Percentiles rank a stretch among this genome's conserved stretches.
These are phyloP conservation scores for Amoebophrya sp. DNA, from an alignment of 169 alveolate species.

Conservation along the genomic window DNA sequence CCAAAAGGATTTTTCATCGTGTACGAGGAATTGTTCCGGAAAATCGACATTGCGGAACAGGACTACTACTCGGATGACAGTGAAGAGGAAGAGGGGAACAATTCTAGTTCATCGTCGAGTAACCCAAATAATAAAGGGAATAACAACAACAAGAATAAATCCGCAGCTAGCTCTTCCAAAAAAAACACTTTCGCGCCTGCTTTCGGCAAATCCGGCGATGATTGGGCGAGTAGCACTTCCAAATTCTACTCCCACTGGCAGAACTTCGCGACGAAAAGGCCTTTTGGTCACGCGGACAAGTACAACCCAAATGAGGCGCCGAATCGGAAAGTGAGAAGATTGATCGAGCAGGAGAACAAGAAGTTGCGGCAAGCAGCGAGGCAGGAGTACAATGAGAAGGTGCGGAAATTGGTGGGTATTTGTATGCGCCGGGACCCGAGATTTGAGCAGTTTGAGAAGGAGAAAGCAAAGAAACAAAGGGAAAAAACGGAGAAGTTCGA, in stretches of 20 bases:
- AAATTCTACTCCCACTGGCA: not conserved
- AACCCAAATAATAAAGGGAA: too few relatives aligned
- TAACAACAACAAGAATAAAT: too few relatives aligned
- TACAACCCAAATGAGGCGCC: not conserved
- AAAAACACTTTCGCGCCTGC: not conserved
- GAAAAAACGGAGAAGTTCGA: not conserved
- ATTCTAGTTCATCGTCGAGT: too few relatives aligned
- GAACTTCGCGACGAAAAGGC: not conserved
- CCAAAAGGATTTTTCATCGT: not conserved
- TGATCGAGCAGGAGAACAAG: slow-evolving; percentile 39
- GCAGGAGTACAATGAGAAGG: slow-evolving; percentile 40
- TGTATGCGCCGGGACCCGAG: not conserved
- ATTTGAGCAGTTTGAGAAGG: not conserved
- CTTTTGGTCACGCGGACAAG: slow-evolving; percentile 13
- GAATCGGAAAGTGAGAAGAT: slow-evolving; percentile 35
- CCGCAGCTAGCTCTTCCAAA: too few relatives aligned
- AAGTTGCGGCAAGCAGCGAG: slow-evolving; percentile 35
- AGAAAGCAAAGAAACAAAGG: not conserved
- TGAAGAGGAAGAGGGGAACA: not conserved
- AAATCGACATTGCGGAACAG: not conserved
- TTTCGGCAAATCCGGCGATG: not conserved
- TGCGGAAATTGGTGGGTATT: slow-evolving; percentile 31
- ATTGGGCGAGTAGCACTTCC: not conserved
- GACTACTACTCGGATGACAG: not conserved
- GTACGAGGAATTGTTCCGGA: slow-evolving; percentile 8